Evolutionary conservation across 768 basidiomycete genomes (phyloP), one percentile per base, ranked within the genome.

Genomic region (Pilatotrama ljubarskyi): DNA sequence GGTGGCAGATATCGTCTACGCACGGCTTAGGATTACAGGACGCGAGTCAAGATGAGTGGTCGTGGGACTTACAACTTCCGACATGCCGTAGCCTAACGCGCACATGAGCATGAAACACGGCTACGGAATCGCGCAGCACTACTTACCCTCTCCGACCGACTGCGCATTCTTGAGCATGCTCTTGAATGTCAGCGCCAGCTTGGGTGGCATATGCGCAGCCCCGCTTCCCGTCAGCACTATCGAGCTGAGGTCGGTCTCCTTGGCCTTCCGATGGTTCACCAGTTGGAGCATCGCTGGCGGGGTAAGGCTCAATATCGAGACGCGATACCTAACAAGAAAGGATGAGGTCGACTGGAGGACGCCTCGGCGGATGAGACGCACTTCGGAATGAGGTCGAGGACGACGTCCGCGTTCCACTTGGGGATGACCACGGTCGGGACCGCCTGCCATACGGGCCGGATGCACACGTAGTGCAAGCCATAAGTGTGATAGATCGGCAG

Each of bases 401-500:
- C 82, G 0, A 74, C 58, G 7, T 85, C 75, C 32, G 80, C 70
- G 59, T 84, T 78, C 88, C 89, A 92, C 55, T 76, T 78, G 0
- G 82, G 77, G n/a, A 90, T 68, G 42, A 90, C 69, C 11, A 90
- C 71, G 2, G 78, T 51, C 0, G 87, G 86, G 9, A 62, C 57
- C 0, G 81, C 85, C 0, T 65, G 18, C 14, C 82, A 64, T 49
- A 84, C 79, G 0, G 75, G 62, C 20, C 82, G 80, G 68, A 90
- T 80, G 10, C 74, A 70, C 59, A 80, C 78, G 0, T 73, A 52
- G 55, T 87, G 80, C n/a, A 89, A 74, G 1, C 79, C 91, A 64
- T 83, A 89, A 0, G 78, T 73, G 62, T 92, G 90, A 63, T 89
- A 83, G 38, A 91, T 75, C 0, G 90, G 90, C 1, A 92, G 72